Percentiles rank a stretch among this genome's conserved stretches.
These are phyloP conservation scores for Reticulascus tulasneorum DNA, from an alignment of 2,329 filamentous ascomycete genomes.

Conservation along the genomic window DNA sequence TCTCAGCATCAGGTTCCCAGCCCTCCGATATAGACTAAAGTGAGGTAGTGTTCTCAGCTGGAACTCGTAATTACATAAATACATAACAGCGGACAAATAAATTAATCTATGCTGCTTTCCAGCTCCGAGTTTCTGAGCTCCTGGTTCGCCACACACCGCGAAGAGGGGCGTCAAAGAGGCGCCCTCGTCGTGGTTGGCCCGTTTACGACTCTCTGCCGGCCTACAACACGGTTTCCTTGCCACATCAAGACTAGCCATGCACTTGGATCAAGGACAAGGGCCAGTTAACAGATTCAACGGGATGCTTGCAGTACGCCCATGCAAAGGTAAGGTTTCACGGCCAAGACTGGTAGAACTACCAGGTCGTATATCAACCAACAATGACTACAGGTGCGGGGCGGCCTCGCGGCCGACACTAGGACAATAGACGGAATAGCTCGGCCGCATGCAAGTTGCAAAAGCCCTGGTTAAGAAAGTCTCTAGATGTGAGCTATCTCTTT, in stretches of 20 bases:
- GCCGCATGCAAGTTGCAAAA: no score
- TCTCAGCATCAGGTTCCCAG: no score
- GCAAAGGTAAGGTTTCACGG: constrained; percentile 11
- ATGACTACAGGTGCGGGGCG: constrained; percentile 3
- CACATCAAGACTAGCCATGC: constrained; percentile 7
- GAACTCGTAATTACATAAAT: no score
- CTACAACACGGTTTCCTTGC: not conserved
- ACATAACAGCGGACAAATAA: no score
- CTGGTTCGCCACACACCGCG: constrained; percentile 20
- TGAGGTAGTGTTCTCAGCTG: no score
- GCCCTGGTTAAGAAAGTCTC: no score
- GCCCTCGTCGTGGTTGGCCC: constrained; percentile 33
- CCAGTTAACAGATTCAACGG: constrained; percentile 4
- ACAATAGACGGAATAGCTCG: no score
- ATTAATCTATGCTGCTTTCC: no score
- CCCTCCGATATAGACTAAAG: no score
- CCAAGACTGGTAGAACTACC: constrained; percentile 15
- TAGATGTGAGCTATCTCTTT: constrained; percentile 11
- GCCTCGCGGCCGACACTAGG: no score
- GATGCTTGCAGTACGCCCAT: constrained; percentile 11
- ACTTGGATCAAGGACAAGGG: constrained; percentile 3
- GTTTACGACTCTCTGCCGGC: constrained; percentile 35
- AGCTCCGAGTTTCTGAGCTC: no score
- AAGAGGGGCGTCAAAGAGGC: constrained; percentile 1
- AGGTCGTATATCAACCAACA: constrained; percentile 15